Conservation (phyloP, 768 basidiomycete species). For the Amanita inopinata region DNA sequence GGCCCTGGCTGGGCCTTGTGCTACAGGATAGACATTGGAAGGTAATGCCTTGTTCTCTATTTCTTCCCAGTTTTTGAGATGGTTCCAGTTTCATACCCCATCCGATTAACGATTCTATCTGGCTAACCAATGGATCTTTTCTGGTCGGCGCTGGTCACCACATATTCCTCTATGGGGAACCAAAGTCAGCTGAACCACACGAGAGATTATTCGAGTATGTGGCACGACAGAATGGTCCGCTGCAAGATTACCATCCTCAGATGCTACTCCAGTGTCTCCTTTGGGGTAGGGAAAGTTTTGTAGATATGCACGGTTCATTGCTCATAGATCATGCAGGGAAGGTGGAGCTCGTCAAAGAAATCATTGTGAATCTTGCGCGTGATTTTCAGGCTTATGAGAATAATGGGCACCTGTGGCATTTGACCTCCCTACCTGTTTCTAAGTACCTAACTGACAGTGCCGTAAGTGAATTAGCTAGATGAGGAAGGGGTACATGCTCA, state of each 20-base stretch:
- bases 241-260: constrained; percentile 89
- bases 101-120: constrained; percentile 83
- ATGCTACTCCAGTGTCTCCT: constrained; percentile 86
- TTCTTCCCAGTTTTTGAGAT: constrained; percentile 6
- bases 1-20: constrained; percentile 73
- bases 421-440: constrained; percentile 48
- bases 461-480: too few species aligned
- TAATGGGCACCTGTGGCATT: constrained; percentile 18
- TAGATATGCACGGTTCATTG: neutral
- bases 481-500: neutral
- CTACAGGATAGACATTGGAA: constrained; percentile 64
- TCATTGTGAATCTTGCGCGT: constrained; percentile 59
- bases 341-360: constrained; percentile 73
- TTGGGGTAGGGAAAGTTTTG: constrained; percentile 55
- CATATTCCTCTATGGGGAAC: constrained; percentile 61
- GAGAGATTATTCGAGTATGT: constrained; percentile 75
- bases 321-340: constrained; percentile 45
- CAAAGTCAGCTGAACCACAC: constrained; percentile 9
- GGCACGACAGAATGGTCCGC: constrained; percentile 73
- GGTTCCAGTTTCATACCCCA: constrained; percentile 62
- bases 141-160: constrained; percentile 78
- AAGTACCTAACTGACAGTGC: constrained; percentile 29
- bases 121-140: constrained; percentile 77
- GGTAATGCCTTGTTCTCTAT: constrained; percentile 13
- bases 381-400: constrained; percentile 21